Evolutionary conservation across 108 stramenopile species (phyloP).

Genomic region (Nannochloropsis gaditana): DNA sequence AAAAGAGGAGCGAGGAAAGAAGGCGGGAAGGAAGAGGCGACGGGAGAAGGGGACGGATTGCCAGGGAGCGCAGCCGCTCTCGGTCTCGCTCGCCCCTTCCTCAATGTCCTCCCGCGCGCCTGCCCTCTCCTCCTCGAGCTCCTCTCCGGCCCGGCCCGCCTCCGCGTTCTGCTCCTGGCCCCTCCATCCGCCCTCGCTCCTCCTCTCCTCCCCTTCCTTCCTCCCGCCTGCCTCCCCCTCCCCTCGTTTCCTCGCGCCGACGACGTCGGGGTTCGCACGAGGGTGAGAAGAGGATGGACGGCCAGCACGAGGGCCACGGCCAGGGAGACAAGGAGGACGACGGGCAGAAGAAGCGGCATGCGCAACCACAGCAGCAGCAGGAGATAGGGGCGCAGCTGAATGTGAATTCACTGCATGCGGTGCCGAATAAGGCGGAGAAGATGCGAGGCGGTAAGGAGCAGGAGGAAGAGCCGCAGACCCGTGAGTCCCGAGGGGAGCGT

Average conservation of each 20-base stretch:
- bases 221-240: neutral
- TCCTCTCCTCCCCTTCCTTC: neutral
- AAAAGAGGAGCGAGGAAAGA: neutral
- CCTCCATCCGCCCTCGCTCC: neutral
- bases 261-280: neutral
- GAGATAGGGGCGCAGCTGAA: too few species aligned
- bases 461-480: neutral
- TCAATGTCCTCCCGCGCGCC: neutral
- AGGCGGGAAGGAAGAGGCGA: neutral
- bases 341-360: neutral
- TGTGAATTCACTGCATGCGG: too few species aligned
- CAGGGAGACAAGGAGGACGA: neutral
- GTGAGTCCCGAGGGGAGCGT: too few species aligned
- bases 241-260: neutral
- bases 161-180: neutral
- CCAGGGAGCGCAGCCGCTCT: neutral
- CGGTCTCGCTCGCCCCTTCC: neutral
- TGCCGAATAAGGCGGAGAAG: neutral
- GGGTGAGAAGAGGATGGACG: neutral
- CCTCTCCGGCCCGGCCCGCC: neutral
- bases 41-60: too few species aligned
- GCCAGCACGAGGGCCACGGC: neutral
- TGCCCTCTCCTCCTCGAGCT: neutral
- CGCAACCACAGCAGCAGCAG: neutral
- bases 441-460: neutral